Percentiles rank a stretch among this genome's conserved stretches.
These are phyloP conservation scores for Lasiosphaeria hispida DNA, from an alignment of 495 filamentous ascomycete species.

Conservation along the genomic window DNA sequence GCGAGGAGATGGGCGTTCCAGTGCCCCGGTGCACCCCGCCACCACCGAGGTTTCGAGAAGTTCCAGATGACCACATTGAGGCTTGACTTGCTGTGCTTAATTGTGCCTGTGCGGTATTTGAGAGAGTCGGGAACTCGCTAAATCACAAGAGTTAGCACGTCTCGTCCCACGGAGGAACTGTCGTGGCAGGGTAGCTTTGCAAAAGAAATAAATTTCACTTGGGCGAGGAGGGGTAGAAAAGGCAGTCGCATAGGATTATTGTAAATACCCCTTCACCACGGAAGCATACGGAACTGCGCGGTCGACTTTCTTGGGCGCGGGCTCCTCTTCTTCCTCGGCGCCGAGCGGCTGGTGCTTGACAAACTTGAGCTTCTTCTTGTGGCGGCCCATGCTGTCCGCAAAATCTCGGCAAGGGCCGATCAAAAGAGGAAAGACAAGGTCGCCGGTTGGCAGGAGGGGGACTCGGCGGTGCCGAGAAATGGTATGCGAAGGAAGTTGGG, in stretches of 20 bases:
- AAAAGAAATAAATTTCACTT: too few species aligned
- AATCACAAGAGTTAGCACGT: not conserved
- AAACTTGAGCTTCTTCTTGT: constrained; percentile 7
- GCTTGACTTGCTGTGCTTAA: constrained; percentile 49
- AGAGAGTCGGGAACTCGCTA: constrained; percentile 84
- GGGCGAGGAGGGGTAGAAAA: too few species aligned
- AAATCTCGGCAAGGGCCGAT: too few species aligned
- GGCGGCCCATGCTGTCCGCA: too few species aligned
- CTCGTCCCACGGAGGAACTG: too few species aligned
- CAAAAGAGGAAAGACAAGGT: too few species aligned
- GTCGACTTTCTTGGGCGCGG: not conserved
- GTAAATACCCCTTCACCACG: constrained; percentile 30
- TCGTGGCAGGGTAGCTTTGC: too few species aligned
- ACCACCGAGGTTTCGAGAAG: constrained; percentile 40
- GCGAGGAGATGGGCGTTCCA: constrained; percentile 51
- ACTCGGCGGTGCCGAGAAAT: too few species aligned
- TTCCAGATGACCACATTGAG: constrained; percentile 61
- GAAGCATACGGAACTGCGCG: constrained; percentile 27
- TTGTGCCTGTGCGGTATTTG: constrained; percentile 61
- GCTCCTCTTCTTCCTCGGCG: constrained; percentile 5
- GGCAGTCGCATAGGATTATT: too few species aligned
- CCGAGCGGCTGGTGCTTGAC: constrained; percentile 11
- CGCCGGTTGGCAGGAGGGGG: too few species aligned
- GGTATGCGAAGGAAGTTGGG: too few species aligned
- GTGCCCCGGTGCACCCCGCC: constrained; percentile 67